A percentile compares a stretch with the other conserved stretches of the same genome.
These are phyloP conservation scores for Earliella scabrosa DNA, from an alignment of 1,284 basidiomycete genomes.

Conservation along the genomic window DNA sequence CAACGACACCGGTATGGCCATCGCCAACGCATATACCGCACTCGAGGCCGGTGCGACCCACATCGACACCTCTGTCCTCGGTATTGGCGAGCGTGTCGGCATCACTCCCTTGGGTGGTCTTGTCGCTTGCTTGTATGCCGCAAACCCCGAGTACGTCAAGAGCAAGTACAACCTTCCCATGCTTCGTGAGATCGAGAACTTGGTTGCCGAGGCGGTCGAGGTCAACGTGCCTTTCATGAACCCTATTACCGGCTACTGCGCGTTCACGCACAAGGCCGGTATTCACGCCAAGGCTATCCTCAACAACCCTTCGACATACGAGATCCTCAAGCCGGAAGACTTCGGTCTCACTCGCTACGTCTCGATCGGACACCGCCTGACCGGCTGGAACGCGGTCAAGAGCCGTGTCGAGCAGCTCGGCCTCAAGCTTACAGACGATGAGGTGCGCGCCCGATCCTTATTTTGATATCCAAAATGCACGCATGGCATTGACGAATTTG, in stretches of 20 bases:
- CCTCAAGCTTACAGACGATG: slow-evolving; percentile 83
- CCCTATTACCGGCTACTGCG: slow-evolving; percentile 96
- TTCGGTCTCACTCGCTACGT: slow-evolving; percentile 98
- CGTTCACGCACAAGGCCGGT: slow-evolving; percentile 99
- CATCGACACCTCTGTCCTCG: slow-evolving; percentile 96
- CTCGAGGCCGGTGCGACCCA: slow-evolving; percentile 99
- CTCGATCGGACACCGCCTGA: slow-evolving; percentile 96
- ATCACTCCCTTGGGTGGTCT: slow-evolving; percentile 98
- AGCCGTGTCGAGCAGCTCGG: slow-evolving; percentile 97
- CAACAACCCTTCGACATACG: slow-evolving; percentile 99
- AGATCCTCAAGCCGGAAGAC: slow-evolving; percentile 97
- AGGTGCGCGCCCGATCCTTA: slow-evolving; percentile 47
- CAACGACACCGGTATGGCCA: slow-evolving; percentile 98
- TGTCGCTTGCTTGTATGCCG: slow-evolving; percentile 95
- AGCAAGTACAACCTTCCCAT: slow-evolving; percentile 98
- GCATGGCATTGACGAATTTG: slow-evolving; percentile 7
- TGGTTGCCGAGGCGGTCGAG: slow-evolving; percentile 98
- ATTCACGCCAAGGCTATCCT: slow-evolving; percentile 99
- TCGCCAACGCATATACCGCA: slow-evolving; percentile 98
- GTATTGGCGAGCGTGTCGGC: slow-evolving; percentile 98
- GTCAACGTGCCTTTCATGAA: slow-evolving; percentile 99
- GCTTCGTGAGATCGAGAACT: slow-evolving; percentile 98
- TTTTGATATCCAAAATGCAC: background rate
- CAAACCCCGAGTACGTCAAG: slow-evolving; percentile 99
- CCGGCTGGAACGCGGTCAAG: slow-evolving; percentile 99